Conservation (phyloP, 305 asterid species). For the Solanum hybrid region DNA sequence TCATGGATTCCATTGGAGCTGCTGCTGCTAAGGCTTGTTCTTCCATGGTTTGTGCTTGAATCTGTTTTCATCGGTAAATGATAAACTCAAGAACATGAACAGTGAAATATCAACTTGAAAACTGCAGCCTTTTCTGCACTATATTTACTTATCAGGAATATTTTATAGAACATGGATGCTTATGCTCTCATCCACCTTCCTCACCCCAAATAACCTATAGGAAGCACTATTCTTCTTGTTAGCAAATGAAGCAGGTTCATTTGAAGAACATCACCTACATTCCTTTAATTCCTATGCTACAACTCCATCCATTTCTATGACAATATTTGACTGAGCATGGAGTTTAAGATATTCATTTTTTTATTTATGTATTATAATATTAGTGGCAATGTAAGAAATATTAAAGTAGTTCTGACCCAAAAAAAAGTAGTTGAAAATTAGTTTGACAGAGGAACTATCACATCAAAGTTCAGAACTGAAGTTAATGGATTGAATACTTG, state of each 20-base stretch:
- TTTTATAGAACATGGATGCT: not conserved
- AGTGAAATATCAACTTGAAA: not conserved
- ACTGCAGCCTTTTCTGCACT: not conserved
- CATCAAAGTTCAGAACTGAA: not conserved
- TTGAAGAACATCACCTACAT: not conserved
- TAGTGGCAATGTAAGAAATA: not conserved
- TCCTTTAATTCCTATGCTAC: not conserved
- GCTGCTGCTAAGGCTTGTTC: constrained; percentile 69
- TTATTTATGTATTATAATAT: not conserved
- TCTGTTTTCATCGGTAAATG: constrained; percentile 25
- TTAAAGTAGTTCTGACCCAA: not conserved
- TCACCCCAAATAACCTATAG: not conserved
- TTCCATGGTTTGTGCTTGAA: constrained; percentile 36
- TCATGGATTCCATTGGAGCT: constrained; percentile 61
- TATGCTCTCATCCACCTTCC: not conserved
- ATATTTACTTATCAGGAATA: not conserved
- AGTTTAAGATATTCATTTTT: not conserved
- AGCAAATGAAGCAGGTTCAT: not conserved
- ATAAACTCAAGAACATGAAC: not conserved
- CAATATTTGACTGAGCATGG: not conserved
- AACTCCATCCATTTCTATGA: not conserved
- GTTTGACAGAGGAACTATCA: not conserved
- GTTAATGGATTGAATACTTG: not conserved
- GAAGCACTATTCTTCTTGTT: not conserved
- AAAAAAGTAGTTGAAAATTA: not conserved